A percentile compares a stretch with the other conserved stretches of the same genome.
Conservation (phyloP, 495 filamentous ascomycete species). For the Oleoguttula mirabilis region DNA sequence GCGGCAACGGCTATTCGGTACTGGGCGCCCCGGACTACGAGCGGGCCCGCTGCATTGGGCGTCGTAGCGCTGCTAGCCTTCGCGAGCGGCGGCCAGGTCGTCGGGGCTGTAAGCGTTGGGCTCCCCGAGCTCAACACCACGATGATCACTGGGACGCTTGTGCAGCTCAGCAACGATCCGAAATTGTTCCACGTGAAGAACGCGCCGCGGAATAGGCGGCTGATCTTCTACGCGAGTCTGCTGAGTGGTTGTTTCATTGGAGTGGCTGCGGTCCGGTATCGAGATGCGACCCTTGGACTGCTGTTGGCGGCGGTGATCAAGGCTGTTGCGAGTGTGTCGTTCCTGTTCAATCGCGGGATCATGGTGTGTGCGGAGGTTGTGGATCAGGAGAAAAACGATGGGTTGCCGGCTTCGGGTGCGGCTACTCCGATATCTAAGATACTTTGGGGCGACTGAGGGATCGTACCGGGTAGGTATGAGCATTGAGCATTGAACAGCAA, state of each 20-base stretch:
- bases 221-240: background rate
- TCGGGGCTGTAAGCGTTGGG: background rate
- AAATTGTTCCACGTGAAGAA: background rate
- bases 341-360: constrained; percentile 10
- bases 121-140: constrained; percentile 2
- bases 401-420: too few species aligned
- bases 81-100: constrained; percentile 1
- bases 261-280: background rate
- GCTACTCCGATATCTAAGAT: too few species aligned
- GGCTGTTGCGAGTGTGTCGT: background rate
- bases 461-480: too few species aligned
- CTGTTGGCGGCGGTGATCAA: background rate
- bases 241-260: constrained; percentile 1
- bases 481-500: too few species aligned
- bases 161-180: background rate
- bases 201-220: constrained; percentile 1
- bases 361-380: too few species aligned
- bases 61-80: background rate
- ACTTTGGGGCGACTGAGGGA: too few species aligned
- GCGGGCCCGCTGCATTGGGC: background rate
- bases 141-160: constrained; percentile 1
- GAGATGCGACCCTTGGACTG: background rate
- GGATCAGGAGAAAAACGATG: too few species aligned
- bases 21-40: background rate
- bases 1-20: background rate